Evolutionary conservation across 306 rosid species (phyloP).

Genomic region (Quercus glauca): DNA sequence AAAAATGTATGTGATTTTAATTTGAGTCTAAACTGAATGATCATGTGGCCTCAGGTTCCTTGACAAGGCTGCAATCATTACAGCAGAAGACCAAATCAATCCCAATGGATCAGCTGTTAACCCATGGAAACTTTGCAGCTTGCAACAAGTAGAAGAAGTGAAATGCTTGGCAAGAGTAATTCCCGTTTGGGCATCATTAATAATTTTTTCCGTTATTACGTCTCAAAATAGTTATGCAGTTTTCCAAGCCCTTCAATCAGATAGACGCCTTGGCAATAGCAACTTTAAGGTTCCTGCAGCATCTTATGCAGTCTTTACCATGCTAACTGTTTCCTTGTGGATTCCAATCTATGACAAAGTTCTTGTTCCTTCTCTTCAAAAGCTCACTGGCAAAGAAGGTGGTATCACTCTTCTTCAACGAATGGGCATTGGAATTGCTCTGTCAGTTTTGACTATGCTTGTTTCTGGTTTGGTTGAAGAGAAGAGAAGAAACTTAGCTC

Average conservation of each 20-base stretch:
- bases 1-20: no score
- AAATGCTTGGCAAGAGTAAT: conserved; percentile 31
- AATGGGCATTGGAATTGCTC: conserved; percentile 37
- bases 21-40: no score
- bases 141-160: conserved; percentile 43
- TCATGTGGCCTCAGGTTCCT: conserved; percentile 10
- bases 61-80: conserved; percentile 44
- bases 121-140: conserved; percentile 38
- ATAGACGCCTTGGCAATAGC: conserved; percentile 19
- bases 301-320: conserved; percentile 13
- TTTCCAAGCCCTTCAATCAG: conserved; percentile 48
- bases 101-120: conserved; percentile 25
- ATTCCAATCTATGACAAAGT: conserved; percentile 36
- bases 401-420: conserved; percentile 39
- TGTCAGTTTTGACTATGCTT: conserved; percentile 20
- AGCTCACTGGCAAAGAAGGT: conserved; percentile 27
- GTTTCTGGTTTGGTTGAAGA: conserved; percentile 33
- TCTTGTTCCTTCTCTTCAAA: conserved; percentile 21
- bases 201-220: conserved; percentile 32
- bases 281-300: conserved; percentile 33
- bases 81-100: conserved; percentile 22
- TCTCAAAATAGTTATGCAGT: conserved; percentile 39
- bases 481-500: conserved; percentile 21
- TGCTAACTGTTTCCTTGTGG: conserved; percentile 32
- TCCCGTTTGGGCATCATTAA: conserved; percentile 47